phyloP scores from a whole-genome alignment of 176 grass and related monocot genomes.

The Coix lacrymajobi region DNA sequence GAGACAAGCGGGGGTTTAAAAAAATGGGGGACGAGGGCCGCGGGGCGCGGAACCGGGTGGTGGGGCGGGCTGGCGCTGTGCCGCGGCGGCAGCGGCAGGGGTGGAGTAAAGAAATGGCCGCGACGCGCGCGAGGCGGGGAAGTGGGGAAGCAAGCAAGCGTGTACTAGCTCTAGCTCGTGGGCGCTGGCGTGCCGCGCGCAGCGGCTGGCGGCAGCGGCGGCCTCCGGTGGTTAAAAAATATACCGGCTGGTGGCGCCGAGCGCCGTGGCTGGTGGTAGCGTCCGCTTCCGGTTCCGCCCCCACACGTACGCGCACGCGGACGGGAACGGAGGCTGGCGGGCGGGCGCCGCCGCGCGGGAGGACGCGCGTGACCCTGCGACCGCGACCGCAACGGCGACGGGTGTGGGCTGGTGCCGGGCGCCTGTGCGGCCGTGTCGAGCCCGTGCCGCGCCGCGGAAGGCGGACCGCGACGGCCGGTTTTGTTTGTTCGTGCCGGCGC shows the following conservation, averaged over 20 bases:
- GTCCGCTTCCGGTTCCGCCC: too few species aligned
- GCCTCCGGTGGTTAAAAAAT: neutral
- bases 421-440: neutral
- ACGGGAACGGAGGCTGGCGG: neutral
- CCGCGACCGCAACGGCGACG: neutral
- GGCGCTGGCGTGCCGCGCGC: neutral
- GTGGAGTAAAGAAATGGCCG: neutral
- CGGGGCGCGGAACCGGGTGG: constrained; percentile 9
- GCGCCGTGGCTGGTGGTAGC: neutral
- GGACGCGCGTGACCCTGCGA: neutral
- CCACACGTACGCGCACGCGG: neutral
- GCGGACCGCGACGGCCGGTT: neutral
- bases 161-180: neutral
- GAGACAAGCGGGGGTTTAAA: constrained; percentile 37
- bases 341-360: neutral
- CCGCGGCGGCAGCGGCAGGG: constrained; percentile 19
- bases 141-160: neutral
- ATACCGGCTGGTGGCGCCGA: neutral
- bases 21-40: neutral
- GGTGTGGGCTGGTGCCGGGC: neutral
- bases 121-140: neutral
- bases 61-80: constrained; percentile 5
- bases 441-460: constrained; percentile 6
- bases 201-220: neutral
- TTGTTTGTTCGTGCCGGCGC: neutral